Base-by-base conservation (phyloP, 805 yeast species). In the Wickerhamomyces ciferrii region DNA sequence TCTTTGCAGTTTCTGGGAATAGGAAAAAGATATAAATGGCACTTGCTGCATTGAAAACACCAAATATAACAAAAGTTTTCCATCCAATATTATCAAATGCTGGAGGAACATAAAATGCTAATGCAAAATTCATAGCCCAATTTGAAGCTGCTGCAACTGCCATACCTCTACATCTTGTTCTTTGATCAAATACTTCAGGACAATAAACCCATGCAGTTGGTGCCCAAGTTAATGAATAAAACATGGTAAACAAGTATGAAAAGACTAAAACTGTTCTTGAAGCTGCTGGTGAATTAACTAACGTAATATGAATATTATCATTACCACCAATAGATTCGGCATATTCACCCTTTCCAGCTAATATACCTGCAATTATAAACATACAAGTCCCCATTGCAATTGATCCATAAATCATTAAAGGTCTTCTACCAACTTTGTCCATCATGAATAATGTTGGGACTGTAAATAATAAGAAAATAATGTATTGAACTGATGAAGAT, bases 371-470 rank as follows among this genome's bases (percentile, higher is more conserved):
- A 39, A 73, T 58, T 2, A 62, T 43, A 5, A 55, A 24, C 54
- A 63, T 68, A 2, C 68, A 50, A 4, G 56, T 18, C 1, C 70
- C 60, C 31, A 71, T 54, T 1, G 69, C 48, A 25, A 62, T 43
- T 39, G 65, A 53, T 1, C 79, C 81, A 48, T 66, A 67, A 1
- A 66, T 55, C 19, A 73, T 53, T 13, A 65, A 52, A 48, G 70
- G 74, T 46, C 70, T 72, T 42, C 79, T 60, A 51, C 71, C 55
- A 15, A 71, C 58, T 25, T 54, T 56, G 53, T 74, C 76, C n/a
- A 74, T 54, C 15, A 66, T 53, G 2, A 65, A 39, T 1, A 72
- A 54, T 6, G 80, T 78, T n/a, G 74, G 43, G 8, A 66, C 39
- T 2, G 73, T 62, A 48, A 72, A 67, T 1, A 65, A 20, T 1